Percentiles rank a stretch among this genome's conserved stretches.
These are phyloP conservation scores for Xylariaceae sp. DNA, from an alignment of 2,329 filamentous ascomycete genomes.

Conservation along the genomic window DNA sequence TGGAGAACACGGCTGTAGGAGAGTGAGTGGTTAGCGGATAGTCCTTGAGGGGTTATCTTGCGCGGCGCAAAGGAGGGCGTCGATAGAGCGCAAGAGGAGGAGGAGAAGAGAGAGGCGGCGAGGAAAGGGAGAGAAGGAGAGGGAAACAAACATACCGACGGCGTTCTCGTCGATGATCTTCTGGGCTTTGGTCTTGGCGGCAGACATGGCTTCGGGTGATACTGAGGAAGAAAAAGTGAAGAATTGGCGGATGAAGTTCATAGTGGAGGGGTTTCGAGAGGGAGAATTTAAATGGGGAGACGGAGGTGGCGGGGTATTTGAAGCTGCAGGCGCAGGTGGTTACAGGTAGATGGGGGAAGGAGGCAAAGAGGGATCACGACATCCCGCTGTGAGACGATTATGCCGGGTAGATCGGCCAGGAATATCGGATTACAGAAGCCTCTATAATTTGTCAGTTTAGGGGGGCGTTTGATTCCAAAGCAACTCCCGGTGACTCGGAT, in stretches of 20 bases:
- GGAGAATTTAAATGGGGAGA: constrained; percentile 1
- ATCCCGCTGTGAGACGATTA: too few relatives aligned
- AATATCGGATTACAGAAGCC: too few relatives aligned
- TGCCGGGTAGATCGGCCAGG: too few relatives aligned
- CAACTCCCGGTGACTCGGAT: too few relatives aligned
- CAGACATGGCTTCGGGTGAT: constrained; percentile 68
- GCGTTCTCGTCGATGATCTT: constrained; percentile 83
- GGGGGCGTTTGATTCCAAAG: too few relatives aligned
- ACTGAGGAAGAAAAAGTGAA: constrained; percentile 60
- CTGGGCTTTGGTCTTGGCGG: constrained; percentile 79
- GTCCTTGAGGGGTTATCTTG: not conserved
- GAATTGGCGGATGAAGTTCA: constrained; percentile 61
- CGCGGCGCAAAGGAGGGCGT: too few relatives aligned
- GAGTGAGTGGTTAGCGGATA: constrained; percentile 10
- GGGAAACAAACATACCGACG: constrained; percentile 57
- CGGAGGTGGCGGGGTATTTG: constrained; percentile 17
- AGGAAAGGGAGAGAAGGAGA: not conserved
- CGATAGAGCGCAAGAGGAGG: not conserved
- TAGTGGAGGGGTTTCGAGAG: constrained; percentile 10
- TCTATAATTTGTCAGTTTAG: too few relatives aligned
- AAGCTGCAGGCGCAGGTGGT: constrained; percentile 10
- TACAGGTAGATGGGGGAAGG: not conserved
- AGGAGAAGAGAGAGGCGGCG: not conserved
- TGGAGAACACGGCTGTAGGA: constrained; percentile 80
- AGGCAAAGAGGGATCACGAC: not conserved